Evolutionary conservation across 345 rosid genomes (phyloP).

Genomic region (Zanthoxylum bungeanum): DNA sequence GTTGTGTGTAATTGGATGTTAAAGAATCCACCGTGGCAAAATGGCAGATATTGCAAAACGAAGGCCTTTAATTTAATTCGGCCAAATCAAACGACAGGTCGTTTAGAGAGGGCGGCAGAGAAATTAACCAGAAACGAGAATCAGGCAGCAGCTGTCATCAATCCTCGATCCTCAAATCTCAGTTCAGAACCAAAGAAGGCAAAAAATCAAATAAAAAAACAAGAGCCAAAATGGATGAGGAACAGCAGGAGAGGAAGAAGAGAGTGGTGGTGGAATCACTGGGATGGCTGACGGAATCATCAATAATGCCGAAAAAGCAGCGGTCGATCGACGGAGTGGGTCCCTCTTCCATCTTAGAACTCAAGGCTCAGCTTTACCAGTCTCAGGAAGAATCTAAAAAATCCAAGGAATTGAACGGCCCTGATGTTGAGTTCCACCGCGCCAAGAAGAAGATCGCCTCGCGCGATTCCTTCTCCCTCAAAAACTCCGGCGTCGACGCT

Average conservation of each 20-base stretch:
- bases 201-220: not conserved
- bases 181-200: not conserved
- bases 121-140: not conserved
- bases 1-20: too few relatives aligned
- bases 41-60: too few relatives aligned
- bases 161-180: not conserved
- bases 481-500: constrained; percentile 79
- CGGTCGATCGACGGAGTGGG: constrained; percentile 91
- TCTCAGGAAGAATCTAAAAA: constrained; percentile 80
- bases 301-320: constrained; percentile 87
- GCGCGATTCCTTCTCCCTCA: constrained; percentile 49
- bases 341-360: constrained; percentile 77
- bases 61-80: too few relatives aligned
- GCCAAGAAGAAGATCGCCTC: constrained; percentile 60
- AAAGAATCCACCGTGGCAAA: too few relatives aligned
- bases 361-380: constrained; percentile 82
- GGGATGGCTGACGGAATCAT: constrained; percentile 95
- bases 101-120: not conserved
- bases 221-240: constrained; percentile 28
- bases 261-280: constrained; percentile 73
- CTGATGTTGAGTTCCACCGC: constrained; percentile 68
- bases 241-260: constrained; percentile 49
- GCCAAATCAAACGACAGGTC: not conserved
- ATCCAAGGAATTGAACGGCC: constrained; percentile 52
- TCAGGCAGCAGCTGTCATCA: not conserved